Evolutionary conservation across 2,329 filamentous ascomycete species (phyloP), one percentile per base, ranked within the genome.

Genomic region (Blastomyces parvus): DNA sequence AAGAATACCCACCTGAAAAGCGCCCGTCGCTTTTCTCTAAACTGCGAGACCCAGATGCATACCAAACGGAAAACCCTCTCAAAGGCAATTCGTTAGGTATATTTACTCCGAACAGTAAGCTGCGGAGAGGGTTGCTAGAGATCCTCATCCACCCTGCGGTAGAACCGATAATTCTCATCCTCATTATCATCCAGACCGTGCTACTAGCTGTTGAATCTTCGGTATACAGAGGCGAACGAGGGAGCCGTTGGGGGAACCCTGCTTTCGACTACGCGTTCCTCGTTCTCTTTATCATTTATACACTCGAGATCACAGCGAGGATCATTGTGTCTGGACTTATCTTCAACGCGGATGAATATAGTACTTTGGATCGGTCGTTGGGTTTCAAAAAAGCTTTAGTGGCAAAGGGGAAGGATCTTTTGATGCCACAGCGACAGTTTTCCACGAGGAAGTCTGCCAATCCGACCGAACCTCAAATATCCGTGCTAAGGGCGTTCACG

Each of bases 291-390:
- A 80, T 88, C 64, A 84, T 99, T 59, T 99, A 97, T 73, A 96
- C 92, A 0, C 71, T 95, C 27, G 95, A 99, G 75, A 83, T 95
- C 44, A 79, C 88, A 62, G 86, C 90, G 65, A 88, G 92, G 62
- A 87, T 92, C 52, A 88, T 99, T 65, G 95, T 99, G 0, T 99
- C 94, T 0, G 95, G 94, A 0, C 89, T 99, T 69, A 82, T 99
- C 40, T 80, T 96, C 67, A 99, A 99, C 72, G 89, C 94, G 1
- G 80, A 86, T 9, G 92, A 97, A 72, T 97, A 97, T 75, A 96
- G 90, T 75, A 95, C 91, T 5, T 89, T 95, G 66, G 89, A 95
- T 74, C 85, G 90, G 61, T 84, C 88, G 67, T 81, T 87, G 40
- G 90, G 91, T 13, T 77, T 96, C 9, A 86, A 85, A 61, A 86